Conservation (phyloP, 805 yeast genomes). For the Tetrapisispora iriomotensis region DNA sequence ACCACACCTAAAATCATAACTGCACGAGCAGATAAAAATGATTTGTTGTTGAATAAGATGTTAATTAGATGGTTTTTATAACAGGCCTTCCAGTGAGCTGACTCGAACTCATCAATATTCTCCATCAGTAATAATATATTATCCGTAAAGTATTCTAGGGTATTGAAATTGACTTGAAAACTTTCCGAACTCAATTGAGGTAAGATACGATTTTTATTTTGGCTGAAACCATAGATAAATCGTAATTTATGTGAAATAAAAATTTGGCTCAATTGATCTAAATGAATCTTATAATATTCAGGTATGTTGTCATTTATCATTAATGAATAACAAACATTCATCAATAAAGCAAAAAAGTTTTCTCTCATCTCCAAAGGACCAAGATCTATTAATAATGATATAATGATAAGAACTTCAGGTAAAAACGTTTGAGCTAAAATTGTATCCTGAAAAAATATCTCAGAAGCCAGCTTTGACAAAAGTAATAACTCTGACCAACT, state of each 20-base stretch:
- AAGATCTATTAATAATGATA: slow-evolving; percentile 43
- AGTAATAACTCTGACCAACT: slow-evolving; percentile 62
- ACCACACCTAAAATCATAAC: slow-evolving; percentile 57
- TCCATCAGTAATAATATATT: slow-evolving; percentile 42
- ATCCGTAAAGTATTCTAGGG: slow-evolving; percentile 50
- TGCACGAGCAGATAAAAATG: slow-evolving; percentile 56
- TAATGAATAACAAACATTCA: slow-evolving; percentile 61
- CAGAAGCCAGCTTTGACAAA: slow-evolving; percentile 48
- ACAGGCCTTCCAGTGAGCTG: slow-evolving; percentile 46
- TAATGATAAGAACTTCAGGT: slow-evolving; percentile 59
- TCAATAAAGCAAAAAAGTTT: slow-evolving; percentile 48
- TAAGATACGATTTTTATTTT: slow-evolving; percentile 34
- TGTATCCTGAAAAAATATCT: slow-evolving; percentile 59
- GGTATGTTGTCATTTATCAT: slow-evolving; percentile 45
- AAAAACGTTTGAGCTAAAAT: slow-evolving; percentile 49
- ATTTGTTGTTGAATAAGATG: slow-evolving; percentile 42
- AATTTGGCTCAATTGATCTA: slow-evolving; percentile 36
- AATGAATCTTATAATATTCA: slow-evolving; percentile 27
- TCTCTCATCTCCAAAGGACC: slow-evolving; percentile 45
- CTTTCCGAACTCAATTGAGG: slow-evolving; percentile 26
- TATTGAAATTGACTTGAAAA: slow-evolving; percentile 28
- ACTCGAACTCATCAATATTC: slow-evolving; percentile 35
- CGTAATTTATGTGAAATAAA: slow-evolving; percentile 49
- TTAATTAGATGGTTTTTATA: slow-evolving; percentile 56
- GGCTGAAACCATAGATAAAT: slow-evolving; percentile 55